Conservation (phyloP, 768 basidiomycete genomes). For the Sistotremastrum niveocremeum region DNA sequence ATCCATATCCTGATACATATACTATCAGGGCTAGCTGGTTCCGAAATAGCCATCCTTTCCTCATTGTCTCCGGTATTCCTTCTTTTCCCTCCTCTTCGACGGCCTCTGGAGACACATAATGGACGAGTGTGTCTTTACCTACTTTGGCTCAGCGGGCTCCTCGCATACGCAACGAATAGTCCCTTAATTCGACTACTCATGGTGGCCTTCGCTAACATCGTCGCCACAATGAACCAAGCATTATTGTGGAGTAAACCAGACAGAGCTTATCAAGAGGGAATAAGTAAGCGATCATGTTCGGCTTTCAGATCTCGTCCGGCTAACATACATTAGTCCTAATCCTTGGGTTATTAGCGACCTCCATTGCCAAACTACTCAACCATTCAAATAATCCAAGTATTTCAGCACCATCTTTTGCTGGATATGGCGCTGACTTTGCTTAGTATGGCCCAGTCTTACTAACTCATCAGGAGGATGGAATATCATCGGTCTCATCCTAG, state of each 20-base stretch:
- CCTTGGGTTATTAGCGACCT: conserved; percentile 51
- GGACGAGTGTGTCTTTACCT: conserved; percentile 37
- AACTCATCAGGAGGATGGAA: conserved; percentile 57
- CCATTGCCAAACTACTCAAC: conserved; percentile 63
- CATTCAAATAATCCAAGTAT: conserved; percentile 69
- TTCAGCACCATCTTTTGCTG: conserved; percentile 1
- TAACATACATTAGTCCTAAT: conserved; percentile 34
- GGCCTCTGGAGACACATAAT: conserved; percentile 31
- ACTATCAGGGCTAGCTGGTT: conserved; percentile 38
- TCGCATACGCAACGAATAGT: conserved; percentile 35
- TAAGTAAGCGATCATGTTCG: conserved; percentile 23
- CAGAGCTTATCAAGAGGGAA: conserved; percentile 28
- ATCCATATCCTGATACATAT: too few species aligned
- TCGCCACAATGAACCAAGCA: conserved; percentile 34
- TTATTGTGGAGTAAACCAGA: conserved; percentile 39
- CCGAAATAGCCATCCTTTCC: conserved; percentile 61
- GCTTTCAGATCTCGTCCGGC: not conserved
- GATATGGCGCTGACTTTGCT: conserved; percentile 1
- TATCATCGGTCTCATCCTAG: conserved; percentile 46
- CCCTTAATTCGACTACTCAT: conserved; percentile 42
- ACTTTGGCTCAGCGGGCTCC: conserved; percentile 38
- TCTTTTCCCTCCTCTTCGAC: conserved; percentile 27
- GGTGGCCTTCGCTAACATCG: conserved; percentile 41
- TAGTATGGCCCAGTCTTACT: conserved; percentile 73
- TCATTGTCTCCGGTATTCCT: conserved; percentile 60